A percentile compares a stretch with the other conserved stretches of the same genome.
These are phyloP conservation scores for Polyporus tsugae DNA, from an alignment of 1,284 basidiomycete species.

Conservation along the genomic window DNA sequence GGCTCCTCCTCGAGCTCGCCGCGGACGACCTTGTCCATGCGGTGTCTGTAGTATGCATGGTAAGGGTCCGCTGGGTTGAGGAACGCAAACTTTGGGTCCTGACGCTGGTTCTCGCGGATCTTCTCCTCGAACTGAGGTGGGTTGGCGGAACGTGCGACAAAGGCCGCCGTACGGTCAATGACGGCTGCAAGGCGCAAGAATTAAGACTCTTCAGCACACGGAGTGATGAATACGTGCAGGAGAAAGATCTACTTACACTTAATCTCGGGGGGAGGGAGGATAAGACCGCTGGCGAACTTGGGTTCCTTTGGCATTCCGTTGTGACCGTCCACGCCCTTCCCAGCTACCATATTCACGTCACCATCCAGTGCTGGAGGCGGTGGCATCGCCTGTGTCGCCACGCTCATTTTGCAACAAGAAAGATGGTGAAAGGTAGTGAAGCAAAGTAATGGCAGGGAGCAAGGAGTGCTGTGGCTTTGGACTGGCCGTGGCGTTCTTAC, in stretches of 20 bases:
- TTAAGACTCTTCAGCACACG: slow-evolving; percentile 17
- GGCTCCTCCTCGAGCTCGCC: slow-evolving; percentile 78
- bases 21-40: slow-evolving; percentile 79
- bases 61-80: slow-evolving; percentile 95
- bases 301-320: slow-evolving; percentile 50
- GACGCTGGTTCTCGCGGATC: slow-evolving; percentile 93
- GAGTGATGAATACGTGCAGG: background rate
- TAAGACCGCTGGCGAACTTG: slow-evolving; percentile 85
- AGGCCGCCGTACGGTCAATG: slow-evolving; percentile 96
- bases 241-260: slow-evolving; percentile 67
- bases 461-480: background rate
- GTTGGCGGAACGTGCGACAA: slow-evolving; percentile 91
- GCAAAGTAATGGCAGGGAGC: slow-evolving; percentile 17
- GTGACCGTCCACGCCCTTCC: slow-evolving; percentile 50
- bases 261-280: slow-evolving; percentile 92
- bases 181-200: slow-evolving; percentile 64
- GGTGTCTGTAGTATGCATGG: slow-evolving; percentile 95
- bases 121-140: slow-evolving; percentile 93
- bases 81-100: slow-evolving; percentile 97
- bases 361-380: slow-evolving; percentile 47
- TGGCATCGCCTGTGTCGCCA: slow-evolving; percentile 52
- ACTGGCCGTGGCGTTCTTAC: background rate
- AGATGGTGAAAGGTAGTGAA: slow-evolving; percentile 10
- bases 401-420: slow-evolving; percentile 41
- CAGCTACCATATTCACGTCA: slow-evolving; percentile 36